Percentiles rank a stretch among this genome's conserved stretches.
phyloP scores from a whole-genome alignment of 2,329 filamentous ascomycete species.

The Trichoderma sp. region DNA sequence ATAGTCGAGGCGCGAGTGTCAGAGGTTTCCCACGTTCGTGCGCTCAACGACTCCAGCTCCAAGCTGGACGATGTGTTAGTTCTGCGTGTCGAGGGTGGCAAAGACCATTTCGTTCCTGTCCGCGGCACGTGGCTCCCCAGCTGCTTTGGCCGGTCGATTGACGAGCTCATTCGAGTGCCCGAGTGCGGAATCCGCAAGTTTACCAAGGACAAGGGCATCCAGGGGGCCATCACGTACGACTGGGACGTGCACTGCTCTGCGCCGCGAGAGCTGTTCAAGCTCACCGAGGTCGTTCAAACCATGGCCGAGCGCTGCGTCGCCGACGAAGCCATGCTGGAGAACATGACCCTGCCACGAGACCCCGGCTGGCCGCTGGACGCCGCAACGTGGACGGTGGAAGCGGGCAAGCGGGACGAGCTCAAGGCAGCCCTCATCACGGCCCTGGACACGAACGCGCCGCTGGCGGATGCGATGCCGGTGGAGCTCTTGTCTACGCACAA shows the following conservation, averaged over 20 bases:
- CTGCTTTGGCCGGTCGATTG: conserved; percentile 81
- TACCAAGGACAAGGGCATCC: conserved; percentile 42
- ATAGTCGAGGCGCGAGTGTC: conserved; percentile 69
- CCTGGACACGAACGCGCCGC: conserved; percentile 68
- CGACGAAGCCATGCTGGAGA: conserved; percentile 64
- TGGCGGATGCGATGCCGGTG: conserved; percentile 63
- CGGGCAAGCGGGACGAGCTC: conserved; percentile 35
- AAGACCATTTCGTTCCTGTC: conserved; percentile 89
- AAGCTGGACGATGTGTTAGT: conserved; percentile 85
- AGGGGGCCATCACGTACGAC: conserved; percentile 57
- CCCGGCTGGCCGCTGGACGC: conserved; percentile 64
- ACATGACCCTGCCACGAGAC: conserved; percentile 54
- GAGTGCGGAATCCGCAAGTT: conserved; percentile 73
- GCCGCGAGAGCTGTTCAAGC: conserved; percentile 83
- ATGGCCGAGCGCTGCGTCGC: conserved; percentile 60
- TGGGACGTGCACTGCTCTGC: conserved; percentile 73
- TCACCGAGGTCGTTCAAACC: conserved; percentile 76
- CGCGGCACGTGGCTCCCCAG: conserved; percentile 78
- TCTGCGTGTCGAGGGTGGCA: conserved; percentile 77
- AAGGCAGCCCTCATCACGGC: conserved; percentile 59
- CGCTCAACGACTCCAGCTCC: conserved; percentile 68
- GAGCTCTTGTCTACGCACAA: conserved; percentile 66
- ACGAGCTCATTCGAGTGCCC: conserved; percentile 83
- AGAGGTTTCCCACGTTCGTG: conserved; percentile 63
- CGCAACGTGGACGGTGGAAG: conserved; percentile 39